Percentiles rank a stretch among this genome's conserved stretches.
Conservation (phyloP, 495 filamentous ascomycete species). For the Daldinia bambusicola region DNA sequence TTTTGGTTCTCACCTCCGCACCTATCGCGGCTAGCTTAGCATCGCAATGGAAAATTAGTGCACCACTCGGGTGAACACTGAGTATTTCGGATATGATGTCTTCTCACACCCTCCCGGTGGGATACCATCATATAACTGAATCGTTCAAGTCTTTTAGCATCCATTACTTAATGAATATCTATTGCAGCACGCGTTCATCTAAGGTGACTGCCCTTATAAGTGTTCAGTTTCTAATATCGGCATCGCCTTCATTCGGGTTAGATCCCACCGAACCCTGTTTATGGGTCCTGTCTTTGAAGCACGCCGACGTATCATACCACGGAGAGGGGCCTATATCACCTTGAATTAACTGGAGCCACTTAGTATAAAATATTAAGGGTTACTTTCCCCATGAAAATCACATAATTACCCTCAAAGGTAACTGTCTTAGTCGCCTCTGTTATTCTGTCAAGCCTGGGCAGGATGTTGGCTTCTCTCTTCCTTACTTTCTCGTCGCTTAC, state of each 20-base stretch:
- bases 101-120: conserved; percentile 21
- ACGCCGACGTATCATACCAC: neutral
- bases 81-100: conserved; percentile 17
- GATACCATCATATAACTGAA: conserved; percentile 9
- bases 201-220: conserved; percentile 12
- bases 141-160: neutral
- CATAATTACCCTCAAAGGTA: neutral
- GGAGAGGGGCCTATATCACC: neutral
- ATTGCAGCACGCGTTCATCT: conserved; percentile 5
- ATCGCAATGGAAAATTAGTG: conserved; percentile 17
- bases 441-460: conserved; percentile 9
- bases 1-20: conserved; percentile 22
- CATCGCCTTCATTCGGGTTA: neutral
- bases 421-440: neutral
- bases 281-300: neutral
- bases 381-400: neutral
- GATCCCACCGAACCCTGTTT: neutral
- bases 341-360: neutral
- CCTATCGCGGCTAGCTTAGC: conserved; percentile 20
- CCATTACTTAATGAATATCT: conserved; percentile 16
- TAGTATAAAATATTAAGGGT: neutral
- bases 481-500: conserved; percentile 35
- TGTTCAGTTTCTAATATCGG: neutral
- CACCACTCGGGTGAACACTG: conserved; percentile 14
- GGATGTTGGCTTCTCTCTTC: conserved; percentile 33